Evolutionary conservation across 805 yeast species (phyloP).

Genomic region (Candida nanaspora): DNA sequence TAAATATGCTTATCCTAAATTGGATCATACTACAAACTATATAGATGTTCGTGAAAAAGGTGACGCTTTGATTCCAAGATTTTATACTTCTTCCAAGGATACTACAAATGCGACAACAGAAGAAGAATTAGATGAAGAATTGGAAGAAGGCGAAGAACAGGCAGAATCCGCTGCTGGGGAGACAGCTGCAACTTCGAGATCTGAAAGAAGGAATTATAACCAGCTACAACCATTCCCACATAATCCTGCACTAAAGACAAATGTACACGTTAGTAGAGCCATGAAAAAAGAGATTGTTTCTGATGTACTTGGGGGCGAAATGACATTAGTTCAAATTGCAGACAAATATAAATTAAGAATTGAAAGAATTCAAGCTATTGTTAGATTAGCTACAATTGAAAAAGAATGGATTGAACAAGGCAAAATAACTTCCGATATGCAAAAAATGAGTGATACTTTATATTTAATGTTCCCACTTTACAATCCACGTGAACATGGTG

Average conservation of each 20-base stretch:
- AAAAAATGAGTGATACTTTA: conserved; percentile 53
- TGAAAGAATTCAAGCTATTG: conserved; percentile 84
- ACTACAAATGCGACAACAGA: conserved; percentile 6
- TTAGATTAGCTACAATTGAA: conserved; percentile 62
- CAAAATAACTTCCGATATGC: conserved; percentile 46
- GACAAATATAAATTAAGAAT: conserved; percentile 72
- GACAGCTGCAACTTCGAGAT: conserved; percentile 9
- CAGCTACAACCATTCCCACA: conserved; percentile 80
- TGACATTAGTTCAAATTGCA: conserved; percentile 67
- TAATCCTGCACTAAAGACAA: conserved; percentile 65
- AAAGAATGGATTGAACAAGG: conserved; percentile 50
- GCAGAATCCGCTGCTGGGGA: conserved; percentile 4
- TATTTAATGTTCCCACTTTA: conserved; percentile 78
- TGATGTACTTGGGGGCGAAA: conserved; percentile 40
- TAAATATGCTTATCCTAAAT: conserved; percentile 64
- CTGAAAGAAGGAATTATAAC: too few species aligned
- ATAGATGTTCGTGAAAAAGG: conserved; percentile 48
- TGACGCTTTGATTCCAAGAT: conserved; percentile 13
- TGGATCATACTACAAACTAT: conserved; percentile 66
- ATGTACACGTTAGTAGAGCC: conserved; percentile 47
- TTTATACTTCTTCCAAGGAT: not conserved
- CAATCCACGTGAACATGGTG: conserved; percentile 40
- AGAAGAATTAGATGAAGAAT: conserved; percentile 4
- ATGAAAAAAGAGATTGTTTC: conserved; percentile 55
- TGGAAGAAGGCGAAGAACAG: conserved; percentile 5